Base-by-base conservation (phyloP, 441 rosid species). In the Adansonia madagascariensis region DNA sequence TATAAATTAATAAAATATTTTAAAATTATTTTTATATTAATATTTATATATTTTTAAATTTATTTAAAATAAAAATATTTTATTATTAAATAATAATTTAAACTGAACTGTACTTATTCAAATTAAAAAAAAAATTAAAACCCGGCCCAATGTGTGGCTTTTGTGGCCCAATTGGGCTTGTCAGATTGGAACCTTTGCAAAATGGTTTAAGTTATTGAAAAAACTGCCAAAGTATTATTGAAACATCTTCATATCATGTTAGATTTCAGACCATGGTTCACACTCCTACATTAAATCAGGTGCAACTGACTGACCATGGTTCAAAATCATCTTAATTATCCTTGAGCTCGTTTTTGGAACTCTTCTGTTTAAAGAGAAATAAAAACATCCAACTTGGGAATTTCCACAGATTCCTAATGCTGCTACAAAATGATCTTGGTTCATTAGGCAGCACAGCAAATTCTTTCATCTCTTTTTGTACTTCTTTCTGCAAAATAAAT, bases 401-500 rank as follows among this genome's bases (percentile, higher is more conserved):
- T 22, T 81, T 86, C 82, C 85, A 86, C 15, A 82, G 59, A 77
- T 82, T 84, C 24, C 76, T 14, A 17, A 88, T 67, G 62, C 80
- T 79, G 56, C 56, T 73, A 67, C 62, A 73, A 14, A 70, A 18
- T 6, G 83, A 61, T 62, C 60, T 73, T 12, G 81, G 80, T 65
- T 71, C 81, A 69, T 72, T 49, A 64, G 46, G 78, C 39, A 50
- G 77, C 0, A 14, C 52, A 50, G 18, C 50, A 41, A 44, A 24
- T 27, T 79, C 74, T 22, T 74, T 77, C 46, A 5, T 66, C 78
- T 80, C 75, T 46, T 18, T 11, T 0, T 60, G 56, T 65, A 12
- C 20, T 74, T 82, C 84, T 69, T 81, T 72, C 94, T 90, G 87
- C 78, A 62, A 66, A 74, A 66, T 55, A 70, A 15, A 18, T 4